Base-by-base conservation (phyloP, 2,329 filamentous ascomycete species). In the Botrytis medusae region DNA sequence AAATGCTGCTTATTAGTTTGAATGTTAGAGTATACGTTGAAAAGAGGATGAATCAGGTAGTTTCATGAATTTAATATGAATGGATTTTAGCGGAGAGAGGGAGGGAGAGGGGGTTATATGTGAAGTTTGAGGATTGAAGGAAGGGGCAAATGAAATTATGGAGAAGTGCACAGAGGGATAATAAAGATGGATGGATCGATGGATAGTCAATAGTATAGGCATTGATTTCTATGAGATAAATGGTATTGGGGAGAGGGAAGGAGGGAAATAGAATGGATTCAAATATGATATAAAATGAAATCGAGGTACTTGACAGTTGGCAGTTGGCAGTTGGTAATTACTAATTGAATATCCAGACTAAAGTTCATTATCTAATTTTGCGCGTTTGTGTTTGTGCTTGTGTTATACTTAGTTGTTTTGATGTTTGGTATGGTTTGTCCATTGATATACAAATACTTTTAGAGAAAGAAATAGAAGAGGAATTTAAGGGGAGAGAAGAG, bases 1-100 rank as follows among this genome's bases (percentile, higher is more conserved):
- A 76, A 81, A 79, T 72, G 79, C 82, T 42, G 79, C 80, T 25
- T 81, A 81, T 72, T 82, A 71, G 68, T 51, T 51, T 61, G 60
- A 5, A 18, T 34, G 18, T 51, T 37, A 51, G 20, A 9, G 12
- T 25, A 14, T 51, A 25, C 6, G 9, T n/a, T 29, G 8, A 14
- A 32, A 57, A 29, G 64, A 48, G 4, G 22, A 2, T 51, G 14
- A n/a, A n/a, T 37, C 29, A 22, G 16, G 25, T 54, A n/a, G 25
- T 14, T 67, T 54, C 25, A 40, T 29, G 16, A 18, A 14, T 62
- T 18, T n/a, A 40, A n/a, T n/a, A 0, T n/a, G 60, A 20, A 18
- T 42, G 16, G 51, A 32, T 29, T 42, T 42, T 18, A 25, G 8
- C 37, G 14, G 1, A 25, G 25, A 40, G 34, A 0, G 54, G 34